phyloP scores from a whole-genome alignment of 495 filamentous ascomycete species.

The Hypoxylon perforatum region DNA sequence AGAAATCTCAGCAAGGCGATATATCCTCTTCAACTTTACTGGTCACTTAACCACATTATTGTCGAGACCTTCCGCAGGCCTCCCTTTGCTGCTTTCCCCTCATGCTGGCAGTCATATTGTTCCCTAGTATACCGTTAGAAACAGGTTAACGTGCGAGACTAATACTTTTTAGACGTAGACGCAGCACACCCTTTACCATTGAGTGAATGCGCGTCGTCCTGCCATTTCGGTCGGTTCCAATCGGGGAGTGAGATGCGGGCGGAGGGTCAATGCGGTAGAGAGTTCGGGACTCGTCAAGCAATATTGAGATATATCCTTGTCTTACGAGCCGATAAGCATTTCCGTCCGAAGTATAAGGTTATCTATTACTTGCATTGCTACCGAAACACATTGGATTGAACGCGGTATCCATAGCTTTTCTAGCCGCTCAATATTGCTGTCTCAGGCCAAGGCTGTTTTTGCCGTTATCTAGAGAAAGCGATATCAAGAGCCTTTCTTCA shows the following conservation, averaged over 20 bases:
- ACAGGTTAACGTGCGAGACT: neutral
- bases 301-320: neutral
- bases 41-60: no score
- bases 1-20: no score
- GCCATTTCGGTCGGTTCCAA: constrained; percentile 6
- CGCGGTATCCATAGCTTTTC: neutral
- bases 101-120: no score
- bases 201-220: constrained; percentile 13
- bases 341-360: constrained; percentile 10
- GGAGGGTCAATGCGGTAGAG: constrained; percentile 16
- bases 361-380: neutral
- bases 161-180: constrained; percentile 2
- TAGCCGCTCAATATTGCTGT: neutral
- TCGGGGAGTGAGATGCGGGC: neutral
- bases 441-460: neutral
- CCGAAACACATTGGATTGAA: neutral
- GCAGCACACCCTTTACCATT: neutral
- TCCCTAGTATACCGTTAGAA: no score
- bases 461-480: neutral
- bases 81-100: no score
- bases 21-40: no score
- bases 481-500: neutral
- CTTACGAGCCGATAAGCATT: neutral
- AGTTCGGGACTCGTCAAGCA: neutral
- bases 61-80: no score